A percentile compares a stretch with the other conserved stretches of the same genome.
These are phyloP conservation scores for Byssoonygena ceratinophila DNA, from an alignment of 2,329 filamentous ascomycete genomes.

Conservation along the genomic window DNA sequence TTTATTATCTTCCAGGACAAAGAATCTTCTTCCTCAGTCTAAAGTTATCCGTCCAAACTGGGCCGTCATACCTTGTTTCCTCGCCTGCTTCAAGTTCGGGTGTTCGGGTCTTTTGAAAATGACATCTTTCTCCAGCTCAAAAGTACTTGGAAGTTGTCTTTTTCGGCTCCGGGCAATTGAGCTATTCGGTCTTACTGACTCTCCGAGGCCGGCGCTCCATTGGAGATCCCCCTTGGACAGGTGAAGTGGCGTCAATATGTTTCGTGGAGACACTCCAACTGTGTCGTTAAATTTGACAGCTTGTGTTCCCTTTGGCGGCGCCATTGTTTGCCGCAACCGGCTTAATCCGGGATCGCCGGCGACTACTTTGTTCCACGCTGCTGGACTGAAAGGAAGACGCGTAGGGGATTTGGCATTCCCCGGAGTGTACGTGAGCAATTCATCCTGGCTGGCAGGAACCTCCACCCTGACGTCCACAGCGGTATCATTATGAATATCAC, in stretches of 20 bases:
- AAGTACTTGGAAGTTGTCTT: not conserved
- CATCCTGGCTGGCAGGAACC: not conserved
- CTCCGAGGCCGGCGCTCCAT: not conserved
- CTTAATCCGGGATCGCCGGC: not conserved
- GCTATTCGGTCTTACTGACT: not conserved
- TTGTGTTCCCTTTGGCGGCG: not conserved
- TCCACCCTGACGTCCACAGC: not conserved
- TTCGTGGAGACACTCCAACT: not conserved
- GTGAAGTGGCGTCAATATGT: not conserved
- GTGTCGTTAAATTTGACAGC: not conserved
- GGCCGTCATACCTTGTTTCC: too few relatives aligned
- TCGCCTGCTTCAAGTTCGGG: too few relatives aligned
- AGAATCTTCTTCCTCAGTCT: too few relatives aligned
- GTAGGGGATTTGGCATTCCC: not conserved
- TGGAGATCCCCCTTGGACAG: not conserved
- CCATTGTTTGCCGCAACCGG: not conserved
- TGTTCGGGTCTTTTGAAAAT: too few relatives aligned
- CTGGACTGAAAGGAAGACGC: slow-evolving; percentile 14
- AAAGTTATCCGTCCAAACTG: too few relatives aligned
- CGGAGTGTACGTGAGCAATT: not conserved
- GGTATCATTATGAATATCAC: not conserved
- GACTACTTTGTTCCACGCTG: slow-evolving; percentile 5
- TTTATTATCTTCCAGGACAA: too few relatives aligned
- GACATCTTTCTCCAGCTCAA: slow-evolving; percentile 17
- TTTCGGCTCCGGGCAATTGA: not conserved